Conservation (phyloP, 768 basidiomycete species). For the button mushroom (Agaricus bisporus) region DNA sequence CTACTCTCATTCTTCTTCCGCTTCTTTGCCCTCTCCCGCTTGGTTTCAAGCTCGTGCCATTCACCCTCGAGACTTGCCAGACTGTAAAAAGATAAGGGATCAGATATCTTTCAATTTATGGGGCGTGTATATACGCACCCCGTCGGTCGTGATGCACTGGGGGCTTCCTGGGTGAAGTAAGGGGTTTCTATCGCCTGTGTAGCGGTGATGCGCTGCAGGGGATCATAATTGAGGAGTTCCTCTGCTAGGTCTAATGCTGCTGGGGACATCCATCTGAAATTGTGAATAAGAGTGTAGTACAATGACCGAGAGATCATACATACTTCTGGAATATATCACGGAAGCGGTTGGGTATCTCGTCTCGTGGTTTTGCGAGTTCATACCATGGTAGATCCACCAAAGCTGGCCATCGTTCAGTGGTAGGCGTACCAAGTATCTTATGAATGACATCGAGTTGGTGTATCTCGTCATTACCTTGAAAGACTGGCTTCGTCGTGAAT, state of each 20-base stretch:
- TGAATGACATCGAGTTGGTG: slow-evolving; percentile 94
- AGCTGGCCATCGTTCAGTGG: slow-evolving; percentile 74
- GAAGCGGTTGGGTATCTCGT: slow-evolving; percentile 68
- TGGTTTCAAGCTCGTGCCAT: slow-evolving; percentile 97
- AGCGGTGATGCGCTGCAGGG: slow-evolving; percentile 69
- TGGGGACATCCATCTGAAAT: slow-evolving; percentile 76
- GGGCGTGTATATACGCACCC: slow-evolving; percentile 50
- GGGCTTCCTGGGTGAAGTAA: slow-evolving; percentile 83
- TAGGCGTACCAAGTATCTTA: slow-evolving; percentile 86
- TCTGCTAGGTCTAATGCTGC: slow-evolving; percentile 87
- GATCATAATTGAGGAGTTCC: slow-evolving; percentile 75
- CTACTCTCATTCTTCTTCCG: slow-evolving; percentile 55
- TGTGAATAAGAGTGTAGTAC: neutral
- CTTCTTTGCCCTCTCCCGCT: slow-evolving; percentile 82
- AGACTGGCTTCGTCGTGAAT: slow-evolving; percentile 92
- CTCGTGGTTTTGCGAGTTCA: slow-evolving; percentile 92
- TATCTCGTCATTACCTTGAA: slow-evolving; percentile 97
- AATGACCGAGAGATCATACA: slow-evolving; percentile 14
- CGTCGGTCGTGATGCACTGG: slow-evolving; percentile 63
- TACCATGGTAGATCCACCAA: slow-evolving; percentile 91
- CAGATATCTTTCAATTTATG: too few relatives aligned
- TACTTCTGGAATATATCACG: slow-evolving; percentile 84
- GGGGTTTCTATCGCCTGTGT: slow-evolving; percentile 71
- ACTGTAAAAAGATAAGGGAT: slow-evolving; percentile 30
- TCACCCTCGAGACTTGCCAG: slow-evolving; percentile 83